Conservation (phyloP, 305 asterid species). For the Solanum hybrid region DNA sequence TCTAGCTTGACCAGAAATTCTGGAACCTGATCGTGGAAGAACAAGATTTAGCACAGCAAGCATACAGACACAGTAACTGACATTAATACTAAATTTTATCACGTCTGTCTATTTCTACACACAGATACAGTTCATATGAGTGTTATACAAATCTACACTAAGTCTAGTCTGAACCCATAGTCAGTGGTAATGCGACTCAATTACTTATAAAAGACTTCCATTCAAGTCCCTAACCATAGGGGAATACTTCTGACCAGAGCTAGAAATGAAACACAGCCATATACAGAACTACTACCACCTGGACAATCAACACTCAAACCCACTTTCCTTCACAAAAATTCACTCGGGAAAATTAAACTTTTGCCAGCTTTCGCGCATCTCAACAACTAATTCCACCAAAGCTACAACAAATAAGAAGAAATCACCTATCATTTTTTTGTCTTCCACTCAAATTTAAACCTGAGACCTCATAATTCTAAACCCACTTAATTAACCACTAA, state of each 20-base stretch:
- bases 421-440: background rate
- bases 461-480: background rate
- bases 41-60: background rate
- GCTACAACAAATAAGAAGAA: background rate
- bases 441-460: background rate
- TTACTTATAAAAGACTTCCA: background rate
- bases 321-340: background rate
- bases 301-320: background rate
- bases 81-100: background rate
- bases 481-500: background rate
- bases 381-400: background rate
- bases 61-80: background rate
- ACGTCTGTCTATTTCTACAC: background rate
- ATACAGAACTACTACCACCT: background rate
- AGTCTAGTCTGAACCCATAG: background rate
- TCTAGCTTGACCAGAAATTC: slow-evolving; percentile 24
- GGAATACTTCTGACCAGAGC: background rate
- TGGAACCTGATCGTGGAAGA: slow-evolving; percentile 41
- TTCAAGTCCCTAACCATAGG: background rate
- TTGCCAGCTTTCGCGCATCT: background rate
- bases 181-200: background rate
- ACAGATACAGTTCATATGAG: background rate
- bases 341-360: background rate
- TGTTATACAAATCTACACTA: background rate
- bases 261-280: background rate